phyloP scores from a whole-genome alignment of 2,329 filamentous ascomycete species.

The Xylaria sp. region DNA sequence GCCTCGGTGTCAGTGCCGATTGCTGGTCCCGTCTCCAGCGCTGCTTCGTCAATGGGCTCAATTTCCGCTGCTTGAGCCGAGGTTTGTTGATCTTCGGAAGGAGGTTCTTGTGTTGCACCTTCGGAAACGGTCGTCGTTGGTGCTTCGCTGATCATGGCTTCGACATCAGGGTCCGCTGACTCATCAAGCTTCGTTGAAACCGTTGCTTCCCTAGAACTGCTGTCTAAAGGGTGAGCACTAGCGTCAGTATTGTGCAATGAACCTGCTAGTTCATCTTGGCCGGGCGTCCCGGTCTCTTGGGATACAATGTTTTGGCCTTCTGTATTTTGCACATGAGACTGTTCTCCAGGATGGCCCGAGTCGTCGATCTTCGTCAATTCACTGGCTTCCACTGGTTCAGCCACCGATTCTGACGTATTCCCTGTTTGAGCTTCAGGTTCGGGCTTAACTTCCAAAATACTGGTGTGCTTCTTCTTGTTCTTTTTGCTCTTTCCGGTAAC shows the following conservation, averaged over 20 bases:
- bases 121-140: neutral
- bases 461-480: constrained; percentile 36
- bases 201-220: neutral
- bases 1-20: constrained; percentile 2
- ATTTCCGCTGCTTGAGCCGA: constrained; percentile 10
- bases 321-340: constrained; percentile 1
- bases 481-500: constrained; percentile 24
- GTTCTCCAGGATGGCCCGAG: neutral
- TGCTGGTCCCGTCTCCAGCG: neutral
- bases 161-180: neutral
- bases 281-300: neutral
- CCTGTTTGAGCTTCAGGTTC: constrained; percentile 39
- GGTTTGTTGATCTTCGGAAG: constrained; percentile 32
- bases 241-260: neutral
- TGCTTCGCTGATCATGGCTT: neutral
- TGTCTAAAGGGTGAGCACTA: constrained; percentile 7
- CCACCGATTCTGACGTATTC: constrained; percentile 35
- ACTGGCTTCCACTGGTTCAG: constrained; percentile 4
- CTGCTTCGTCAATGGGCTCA: constrained; percentile 20
- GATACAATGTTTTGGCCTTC: constrained; percentile 1
- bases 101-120: neutral
- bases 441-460: constrained; percentile 29
- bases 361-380: neutral
- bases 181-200: neutral
- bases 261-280: constrained; percentile 13